phyloP scores from a whole-genome alignment of 176 grass and related monocot species.

The Zizania latifolia region DNA sequence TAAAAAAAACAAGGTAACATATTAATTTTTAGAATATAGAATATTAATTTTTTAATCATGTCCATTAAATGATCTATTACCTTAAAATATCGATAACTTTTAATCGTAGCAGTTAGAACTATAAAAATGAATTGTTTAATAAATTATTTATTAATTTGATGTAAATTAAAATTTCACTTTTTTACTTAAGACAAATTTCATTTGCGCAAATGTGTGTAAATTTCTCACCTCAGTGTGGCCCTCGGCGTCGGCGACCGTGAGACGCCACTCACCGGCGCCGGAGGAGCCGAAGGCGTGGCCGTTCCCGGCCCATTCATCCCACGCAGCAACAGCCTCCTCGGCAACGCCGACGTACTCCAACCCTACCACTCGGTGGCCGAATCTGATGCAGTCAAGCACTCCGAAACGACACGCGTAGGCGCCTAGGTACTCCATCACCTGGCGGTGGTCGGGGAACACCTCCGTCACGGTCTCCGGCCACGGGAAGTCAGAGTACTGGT shows the following conservation, averaged over 20 bases:
- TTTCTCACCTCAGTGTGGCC: background rate
- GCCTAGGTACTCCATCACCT: slow-evolving; percentile 48
- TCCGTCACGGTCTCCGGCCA: slow-evolving; percentile 39
- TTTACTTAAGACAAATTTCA: no score
- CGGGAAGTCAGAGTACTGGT: slow-evolving; percentile 59
- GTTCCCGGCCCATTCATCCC: slow-evolving; percentile 54
- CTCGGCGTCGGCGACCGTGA: background rate
- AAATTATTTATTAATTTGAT: no score
- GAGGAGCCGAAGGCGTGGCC: slow-evolving; percentile 48
- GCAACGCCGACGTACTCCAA: slow-evolving; percentile 35
- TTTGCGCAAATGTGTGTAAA: no score
- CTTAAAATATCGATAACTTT: no score
- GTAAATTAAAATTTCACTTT: no score
- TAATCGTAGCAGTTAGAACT: no score
- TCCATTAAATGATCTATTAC: no score
- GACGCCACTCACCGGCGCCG: background rate
- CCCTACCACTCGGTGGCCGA: slow-evolving; percentile 31
- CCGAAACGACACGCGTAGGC: slow-evolving; percentile 56
- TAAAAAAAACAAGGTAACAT: no score
- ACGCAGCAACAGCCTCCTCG: slow-evolving; percentile 24
- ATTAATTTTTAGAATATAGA: no score
- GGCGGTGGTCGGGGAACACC: slow-evolving; percentile 16
- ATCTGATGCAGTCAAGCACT: slow-evolving; percentile 47
- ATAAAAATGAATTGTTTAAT: no score
- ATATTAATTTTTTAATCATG: no score